Evolutionary conservation across 2,329 filamentous ascomycete genomes (phyloP).

Genomic region (Onygenales sp.): DNA sequence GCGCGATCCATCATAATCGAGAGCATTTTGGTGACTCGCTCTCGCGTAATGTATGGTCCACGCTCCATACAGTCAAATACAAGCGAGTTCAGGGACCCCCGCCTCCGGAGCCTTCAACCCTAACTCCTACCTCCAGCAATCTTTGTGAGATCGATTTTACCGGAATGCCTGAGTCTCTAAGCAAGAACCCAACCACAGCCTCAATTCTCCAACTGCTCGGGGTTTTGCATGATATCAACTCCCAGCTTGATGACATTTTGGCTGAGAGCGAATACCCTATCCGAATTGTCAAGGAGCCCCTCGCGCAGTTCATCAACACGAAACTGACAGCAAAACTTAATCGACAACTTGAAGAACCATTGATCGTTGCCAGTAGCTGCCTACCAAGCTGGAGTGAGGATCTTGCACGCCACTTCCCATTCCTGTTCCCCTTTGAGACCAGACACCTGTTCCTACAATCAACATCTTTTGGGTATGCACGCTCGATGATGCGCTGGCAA

Average conservation of each 20-base stretch:
- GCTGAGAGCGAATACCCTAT: constrained; percentile 63
- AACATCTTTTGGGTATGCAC: constrained; percentile 93
- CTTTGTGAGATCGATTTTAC: constrained; percentile 42
- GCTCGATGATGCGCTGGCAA: constrained; percentile 97
- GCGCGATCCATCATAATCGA: constrained; percentile 72
- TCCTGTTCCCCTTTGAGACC: constrained; percentile 96
- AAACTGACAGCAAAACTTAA: constrained; percentile 97
- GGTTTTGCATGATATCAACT: constrained; percentile 85
- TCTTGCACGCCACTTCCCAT: constrained; percentile 83
- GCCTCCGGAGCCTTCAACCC: constrained; percentile 58
- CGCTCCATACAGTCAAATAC: constrained; percentile 85
- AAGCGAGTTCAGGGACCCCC: constrained; percentile 75
- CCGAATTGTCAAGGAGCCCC: constrained; percentile 67
- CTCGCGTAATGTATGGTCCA: constrained; percentile 76
- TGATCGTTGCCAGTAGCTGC: constrained; percentile 95
- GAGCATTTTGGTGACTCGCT: constrained; percentile 54
- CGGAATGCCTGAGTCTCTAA: constrained; percentile 66
- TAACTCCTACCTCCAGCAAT: constrained; percentile 44
- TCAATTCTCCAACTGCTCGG: constrained; percentile 81
- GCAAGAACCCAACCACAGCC: constrained; percentile 73
- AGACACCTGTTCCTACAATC: constrained; percentile 94
- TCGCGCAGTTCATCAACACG: constrained; percentile 95
- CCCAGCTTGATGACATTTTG: constrained; percentile 84
- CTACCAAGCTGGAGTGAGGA: constrained; percentile 95
- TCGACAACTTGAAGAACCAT: constrained; percentile 86